Evolutionary conservation across 768 basidiomycete genomes (phyloP), one percentile per base, ranked within the genome.

Genomic region (Podaxis sp.): DNA sequence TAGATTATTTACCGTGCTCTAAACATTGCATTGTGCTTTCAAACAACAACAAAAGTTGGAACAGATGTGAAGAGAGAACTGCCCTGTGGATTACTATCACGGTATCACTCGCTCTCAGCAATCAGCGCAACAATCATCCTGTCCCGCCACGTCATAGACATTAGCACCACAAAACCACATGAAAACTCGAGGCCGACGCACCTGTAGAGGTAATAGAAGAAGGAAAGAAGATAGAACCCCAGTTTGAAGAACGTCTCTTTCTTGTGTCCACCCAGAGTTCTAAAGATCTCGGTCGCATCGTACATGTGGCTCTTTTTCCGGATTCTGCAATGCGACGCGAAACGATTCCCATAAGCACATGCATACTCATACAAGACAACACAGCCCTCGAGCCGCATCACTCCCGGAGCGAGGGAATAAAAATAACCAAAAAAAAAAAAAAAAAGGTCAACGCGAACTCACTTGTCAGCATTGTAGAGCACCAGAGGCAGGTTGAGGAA

Each of bases 261-360:
- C 79, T 99, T 99, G 77, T 98, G 97, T 42, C 83, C 86, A 13
- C 89, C 84, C 50, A 98, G 77, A 59, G 95, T 94, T 66, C 97
- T 85, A 83, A 99, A 99, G 65, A 98, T 99, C 77, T 99, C 97
- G 23, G 96, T 98, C 57, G 97, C 97, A 71, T 99, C 97, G 71
- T 97, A 98, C 93, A 98, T 96, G 77, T 98, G 95, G 69, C 89
- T 89, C 71, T 93, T 93, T 73, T 87, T 88, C 66, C 89, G 84
- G 71, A 98, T 94, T 76, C 95, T 97, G 70, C 7, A 32, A 32
- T 1, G 32, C 32, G 32, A 32, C 9, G 32, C 32, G 50, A 11
- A 28, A 18, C 27, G 6, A 18, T 50, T 28, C 57, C 37, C 57
- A 50, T 21, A 52, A 36, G 51, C 50, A 58, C 50, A 40, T 35